Base-by-base conservation (phyloP, 1,284 basidiomycete species). In the Schizophyllum commune region DNA sequence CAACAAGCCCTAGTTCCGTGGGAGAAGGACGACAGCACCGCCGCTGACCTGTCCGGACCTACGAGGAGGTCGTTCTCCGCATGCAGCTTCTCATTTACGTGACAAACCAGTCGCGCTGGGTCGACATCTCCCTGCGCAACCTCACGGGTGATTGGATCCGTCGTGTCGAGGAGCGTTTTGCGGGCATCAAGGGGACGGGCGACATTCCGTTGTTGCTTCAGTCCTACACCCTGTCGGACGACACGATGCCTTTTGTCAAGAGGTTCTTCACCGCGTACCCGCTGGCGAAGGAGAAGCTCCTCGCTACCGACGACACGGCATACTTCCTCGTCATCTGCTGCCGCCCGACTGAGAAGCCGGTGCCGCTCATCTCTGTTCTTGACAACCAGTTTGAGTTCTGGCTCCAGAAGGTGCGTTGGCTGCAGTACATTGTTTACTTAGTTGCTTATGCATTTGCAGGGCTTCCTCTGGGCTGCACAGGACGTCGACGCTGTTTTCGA, bases 401-500 rank as follows among this genome's bases (percentile, higher is more conserved):
- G 94, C 98, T 98, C 80, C 97, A 98, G 83, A 97, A 97, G 86
- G 92, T 91, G 63, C 27, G 79, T 68, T 58, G 51, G 56, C 32
- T 34, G 22, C 58, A 11, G 61, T 22, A 32, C 56, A 62, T 51
- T 53, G 32, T 3, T 5, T 59, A 52, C 63, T 58, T 47, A 61
- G 8, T 52, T 56, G 22, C 61, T 58, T 64, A 57, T 8, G 2
- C 27, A 62, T 32, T 62, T 60, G 52, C 72, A 94, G 92, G 96
- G 98, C 74, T 98, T 96, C 17, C 85, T 98, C 5, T 98, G 96
- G 96, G 92, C 94, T 55, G 91, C 95, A 5, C 97, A 99, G 75
- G 96, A 99, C 72, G 94, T 99, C 68, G 96, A 99, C 66, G 96
- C 95, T 15, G 94, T 99, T 52, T 96, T 98, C 69, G 97, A 98